Evolutionary conservation across 1,139 yeast genomes (phyloP), one percentile per base, ranked within the genome.

Genomic region (Sugiyamaella pinicola): DNA sequence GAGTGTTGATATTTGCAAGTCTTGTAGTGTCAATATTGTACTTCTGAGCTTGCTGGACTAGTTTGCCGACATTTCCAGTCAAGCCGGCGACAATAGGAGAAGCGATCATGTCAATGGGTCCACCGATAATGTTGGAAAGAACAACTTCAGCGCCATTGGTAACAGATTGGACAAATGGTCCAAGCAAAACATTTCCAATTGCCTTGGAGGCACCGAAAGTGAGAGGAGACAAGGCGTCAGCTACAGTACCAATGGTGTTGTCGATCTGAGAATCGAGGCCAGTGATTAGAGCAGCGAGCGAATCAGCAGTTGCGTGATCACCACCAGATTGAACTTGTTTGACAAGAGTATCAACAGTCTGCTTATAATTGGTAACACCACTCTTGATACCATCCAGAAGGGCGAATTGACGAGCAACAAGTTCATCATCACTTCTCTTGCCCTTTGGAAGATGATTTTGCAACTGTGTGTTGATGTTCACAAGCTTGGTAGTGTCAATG

Each of bases 161-260:
- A n/a, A n/a, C n/a, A n/a, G n/a, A n/a, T 57, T 67, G 70, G 33
- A 63, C 62, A 40, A 65, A 57, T 33, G 70, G 70, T 12, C 70
- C 70, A 7, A 65, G 58, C 13, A 66, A 52, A 44, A 57, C 33
- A 47, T 58, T 49, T 15, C 60, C 68, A 37, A 65, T 53, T 7
- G 61, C 64, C 56, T 55, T 49, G 22, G 66, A 60, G 24, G 57
- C 39, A 43, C 66, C 68, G 21, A 57, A 55, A 10, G 68, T 61
- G 42, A 60, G 38, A 18, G 64, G 61, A 28, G 61, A 56, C 21
- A 65, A 58, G 18, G 62, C 64, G 22, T 58, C 52, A 17, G 60
- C 49, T 18, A 64, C 50, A 18, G 64, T 60, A 26, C 60, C 64
- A 46, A 58, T 51, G 17, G 63, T 58, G 43, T 61, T 63, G 50